Evolutionary conservation across 495 filamentous ascomycete species (phyloP).

Genomic region (Halenospora varia): DNA sequence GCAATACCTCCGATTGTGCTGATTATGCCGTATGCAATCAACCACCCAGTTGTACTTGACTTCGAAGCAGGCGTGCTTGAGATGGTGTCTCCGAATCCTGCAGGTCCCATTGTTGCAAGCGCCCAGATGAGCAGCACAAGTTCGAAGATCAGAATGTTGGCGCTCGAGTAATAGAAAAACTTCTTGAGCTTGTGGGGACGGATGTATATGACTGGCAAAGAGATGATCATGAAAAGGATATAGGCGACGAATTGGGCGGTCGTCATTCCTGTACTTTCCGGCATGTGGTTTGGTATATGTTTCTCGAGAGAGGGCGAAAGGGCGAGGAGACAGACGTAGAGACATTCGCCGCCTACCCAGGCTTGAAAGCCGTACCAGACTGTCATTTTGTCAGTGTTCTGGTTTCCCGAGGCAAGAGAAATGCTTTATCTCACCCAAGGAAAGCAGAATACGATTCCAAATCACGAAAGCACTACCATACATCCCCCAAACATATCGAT

Average conservation of each 20-base stretch:
- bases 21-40: slow-evolving; percentile 31
- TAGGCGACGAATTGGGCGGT: slow-evolving; percentile 42
- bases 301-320: slow-evolving; percentile 4
- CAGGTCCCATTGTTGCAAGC: slow-evolving; percentile 19
- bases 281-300: slow-evolving; percentile 39
- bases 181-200: slow-evolving; percentile 26
- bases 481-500: slow-evolving; percentile 28
- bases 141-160: slow-evolving; percentile 23
- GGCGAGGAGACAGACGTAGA: not conserved
- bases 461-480: slow-evolving; percentile 17
- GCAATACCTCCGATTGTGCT: slow-evolving; percentile 34
- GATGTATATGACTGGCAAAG: slow-evolving; percentile 41
- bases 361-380: slow-evolving; percentile 28
- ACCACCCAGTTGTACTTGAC: slow-evolving; percentile 20
- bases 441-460: slow-evolving; percentile 16
- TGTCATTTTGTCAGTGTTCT: slow-evolving; percentile 7
- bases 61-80: slow-evolving; percentile 1
- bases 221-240: slow-evolving; percentile 39
- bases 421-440: slow-evolving; percentile 14
- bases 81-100: slow-evolving; percentile 20
- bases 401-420: not conserved
- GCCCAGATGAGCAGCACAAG: slow-evolving; percentile 24
- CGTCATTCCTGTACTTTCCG: slow-evolving; percentile 36
- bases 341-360: not conserved
- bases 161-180: slow-evolving; percentile 21